Percentiles rank a stretch among this genome's conserved stretches.
phyloP scores from a whole-genome alignment of 441 rosid species.

The Gossypium davidsonii region DNA sequence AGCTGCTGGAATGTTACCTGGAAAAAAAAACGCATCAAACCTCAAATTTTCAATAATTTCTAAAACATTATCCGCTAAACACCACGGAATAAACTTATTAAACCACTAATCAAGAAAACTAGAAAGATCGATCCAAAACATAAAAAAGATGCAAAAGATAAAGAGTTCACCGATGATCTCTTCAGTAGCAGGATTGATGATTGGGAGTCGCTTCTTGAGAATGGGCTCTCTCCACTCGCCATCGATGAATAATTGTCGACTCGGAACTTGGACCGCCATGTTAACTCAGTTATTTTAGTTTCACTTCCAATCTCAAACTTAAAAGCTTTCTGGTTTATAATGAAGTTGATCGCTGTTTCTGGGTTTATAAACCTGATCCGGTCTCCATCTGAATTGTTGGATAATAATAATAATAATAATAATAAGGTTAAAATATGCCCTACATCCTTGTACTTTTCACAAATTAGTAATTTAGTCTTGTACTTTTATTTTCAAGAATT shows the following conservation, averaged over 20 bases:
- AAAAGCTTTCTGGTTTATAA: not conserved
- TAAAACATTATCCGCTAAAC: not conserved
- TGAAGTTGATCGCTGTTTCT: not conserved
- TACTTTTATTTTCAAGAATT: too few species aligned
- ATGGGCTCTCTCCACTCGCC: slow-evolving; percentile 83
- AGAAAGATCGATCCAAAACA: not conserved
- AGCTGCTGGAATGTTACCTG: slow-evolving; percentile 93
- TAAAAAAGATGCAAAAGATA: not conserved
- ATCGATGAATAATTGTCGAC: slow-evolving; percentile 67
- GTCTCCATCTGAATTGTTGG: too few species aligned
- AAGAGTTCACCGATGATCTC: slow-evolving; percentile 52
- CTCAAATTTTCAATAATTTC: not conserved
- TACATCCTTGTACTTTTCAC: too few species aligned
- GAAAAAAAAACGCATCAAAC: slow-evolving; percentile 18
- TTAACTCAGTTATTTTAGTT: not conserved
- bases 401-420: too few species aligned
- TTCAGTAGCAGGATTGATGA: slow-evolving; percentile 80
- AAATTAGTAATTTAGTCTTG: too few species aligned
- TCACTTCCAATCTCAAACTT: not conserved
- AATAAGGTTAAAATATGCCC: too few species aligned
- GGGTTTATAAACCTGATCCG: too few species aligned
- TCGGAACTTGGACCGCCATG: slow-evolving; percentile 55
- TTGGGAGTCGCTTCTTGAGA: slow-evolving; percentile 59
- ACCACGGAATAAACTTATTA: not conserved
- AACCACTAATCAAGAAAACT: not conserved